These are phyloP conservation scores for Dendrobium nobile DNA, from an alignment of 106 monocot genomes.

Conservation along the genomic window DNA sequence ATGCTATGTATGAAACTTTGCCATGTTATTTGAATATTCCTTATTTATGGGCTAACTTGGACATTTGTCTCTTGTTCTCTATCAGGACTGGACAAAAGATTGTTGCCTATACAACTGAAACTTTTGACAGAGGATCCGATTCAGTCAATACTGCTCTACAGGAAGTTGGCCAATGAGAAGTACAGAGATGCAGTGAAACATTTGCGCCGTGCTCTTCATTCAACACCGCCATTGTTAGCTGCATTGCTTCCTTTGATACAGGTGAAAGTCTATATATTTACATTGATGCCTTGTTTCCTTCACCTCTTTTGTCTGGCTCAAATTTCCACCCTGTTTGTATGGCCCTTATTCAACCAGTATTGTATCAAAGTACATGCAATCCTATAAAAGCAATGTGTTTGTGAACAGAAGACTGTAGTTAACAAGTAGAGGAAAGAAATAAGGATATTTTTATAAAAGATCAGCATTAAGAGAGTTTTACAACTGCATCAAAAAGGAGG, in stretches of 20 bases:
- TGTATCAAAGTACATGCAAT: background rate
- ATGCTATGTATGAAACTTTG: background rate
- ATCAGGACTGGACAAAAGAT: slow-evolving; percentile 39
- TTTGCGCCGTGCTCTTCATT: slow-evolving; percentile 59
- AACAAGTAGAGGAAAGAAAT: background rate
- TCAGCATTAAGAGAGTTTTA: background rate
- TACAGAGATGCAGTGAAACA: slow-evolving; percentile 52
- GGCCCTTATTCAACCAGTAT: background rate
- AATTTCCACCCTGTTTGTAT: background rate
- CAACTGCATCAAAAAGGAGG: background rate
- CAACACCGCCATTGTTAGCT: slow-evolving; percentile 45
- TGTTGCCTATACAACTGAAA: slow-evolving; percentile 46
- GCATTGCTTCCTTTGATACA: slow-evolving; percentile 67
- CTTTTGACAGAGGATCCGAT: slow-evolving; percentile 24
- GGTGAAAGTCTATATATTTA: slow-evolving; percentile 22
- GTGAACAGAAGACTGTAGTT: background rate
- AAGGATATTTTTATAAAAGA: background rate
- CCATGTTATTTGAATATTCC: background rate
- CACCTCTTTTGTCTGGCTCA: background rate
- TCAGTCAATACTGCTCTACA: slow-evolving; percentile 20
- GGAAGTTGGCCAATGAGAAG: slow-evolving; percentile 32
- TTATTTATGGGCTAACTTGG: background rate
- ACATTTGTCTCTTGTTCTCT: background rate
- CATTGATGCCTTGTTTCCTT: background rate
- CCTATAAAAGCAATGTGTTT: background rate